phyloP scores from a whole-genome alignment of 306 rosid genomes.

The Castanea sativa region DNA sequence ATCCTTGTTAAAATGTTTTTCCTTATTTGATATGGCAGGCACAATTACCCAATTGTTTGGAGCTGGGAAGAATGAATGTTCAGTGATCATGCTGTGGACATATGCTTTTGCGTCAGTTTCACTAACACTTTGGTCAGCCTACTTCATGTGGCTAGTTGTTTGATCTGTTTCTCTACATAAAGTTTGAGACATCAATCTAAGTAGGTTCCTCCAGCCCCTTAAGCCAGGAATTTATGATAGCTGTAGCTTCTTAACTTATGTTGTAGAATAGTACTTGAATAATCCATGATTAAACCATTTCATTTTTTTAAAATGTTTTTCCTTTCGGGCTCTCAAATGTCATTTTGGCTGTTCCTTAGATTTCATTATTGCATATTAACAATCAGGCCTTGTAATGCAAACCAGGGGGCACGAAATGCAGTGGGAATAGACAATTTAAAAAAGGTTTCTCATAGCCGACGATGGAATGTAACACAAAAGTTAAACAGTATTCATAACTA shows the following conservation, averaged over 20 bases:
- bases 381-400: background rate
- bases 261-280: background rate
- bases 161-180: background rate
- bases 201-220: too few relatives aligned
- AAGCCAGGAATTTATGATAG: background rate
- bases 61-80: constrained; percentile 14
- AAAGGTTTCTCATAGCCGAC: too few relatives aligned
- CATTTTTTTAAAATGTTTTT: background rate
- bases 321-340: background rate
- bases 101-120: constrained; percentile 9
- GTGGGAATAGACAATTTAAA: too few relatives aligned
- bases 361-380: background rate
- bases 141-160: constrained; percentile 22
- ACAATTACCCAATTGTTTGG: constrained; percentile 18
- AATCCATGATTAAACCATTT: too few relatives aligned
- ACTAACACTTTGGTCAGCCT: constrained; percentile 22
- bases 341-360: background rate
- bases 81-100: constrained; percentile 13
- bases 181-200: background rate
- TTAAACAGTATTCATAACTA: too few relatives aligned
- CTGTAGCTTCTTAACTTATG: background rate
- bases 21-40: background rate
- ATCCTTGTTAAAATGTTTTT: background rate
- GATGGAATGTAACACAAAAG: too few relatives aligned
- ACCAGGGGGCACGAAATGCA: too few relatives aligned